Base-by-base conservation (phyloP, 2,329 filamentous ascomycete genomes). In the Arthrobotrys iridis region DNA sequence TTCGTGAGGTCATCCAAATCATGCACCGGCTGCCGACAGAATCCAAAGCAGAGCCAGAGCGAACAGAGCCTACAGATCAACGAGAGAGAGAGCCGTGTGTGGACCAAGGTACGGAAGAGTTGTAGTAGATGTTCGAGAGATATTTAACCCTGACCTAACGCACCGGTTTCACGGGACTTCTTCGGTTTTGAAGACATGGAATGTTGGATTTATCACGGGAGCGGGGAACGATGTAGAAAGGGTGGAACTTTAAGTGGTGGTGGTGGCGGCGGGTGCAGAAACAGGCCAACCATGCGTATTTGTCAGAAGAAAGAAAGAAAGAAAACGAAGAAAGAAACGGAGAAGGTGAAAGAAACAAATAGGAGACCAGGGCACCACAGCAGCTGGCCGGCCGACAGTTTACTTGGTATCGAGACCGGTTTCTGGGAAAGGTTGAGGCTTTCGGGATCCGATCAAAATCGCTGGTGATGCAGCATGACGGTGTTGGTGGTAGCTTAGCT, bases 121-220 rank as follows among this genome's bases (percentile, higher is more conserved):
- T 10, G 40, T 13, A 22, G n/a, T 30, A 48, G 46, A 43, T 10
- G 50, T 35, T 60, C 20, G 20, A n/a, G 18, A 13, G 60, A 62
- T 52, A n/a, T 37, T 30, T 74, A 74, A 57, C 70, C 70, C 52
- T 74, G 45, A 24, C 65, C 70, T 62, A 74, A 74, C 62, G 55
- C 60, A 74, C 70, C 62, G 20, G 45, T 35, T 74, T 67, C 60
- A 35, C 70, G 35, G 59, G 60, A 62, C 45, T 62, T 52, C 35
- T 26, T 66, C 52, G 37, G 28, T 66, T 45, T 46, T 37, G 43
- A 64, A 66, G 70, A 66, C 70, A 74, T 74, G 70, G 65, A 64
- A 65, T 57, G 70, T 41, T 45, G 55, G 45, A 22, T n/a, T 18
- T 71, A 30, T 20, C 30, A 50, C 35, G 35, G 43, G 26, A 26